Percentiles rank a stretch among this genome's conserved stretches.
phyloP scores from a whole-genome alignment of 495 filamentous ascomycete genomes.

The Penicillium taxi region DNA sequence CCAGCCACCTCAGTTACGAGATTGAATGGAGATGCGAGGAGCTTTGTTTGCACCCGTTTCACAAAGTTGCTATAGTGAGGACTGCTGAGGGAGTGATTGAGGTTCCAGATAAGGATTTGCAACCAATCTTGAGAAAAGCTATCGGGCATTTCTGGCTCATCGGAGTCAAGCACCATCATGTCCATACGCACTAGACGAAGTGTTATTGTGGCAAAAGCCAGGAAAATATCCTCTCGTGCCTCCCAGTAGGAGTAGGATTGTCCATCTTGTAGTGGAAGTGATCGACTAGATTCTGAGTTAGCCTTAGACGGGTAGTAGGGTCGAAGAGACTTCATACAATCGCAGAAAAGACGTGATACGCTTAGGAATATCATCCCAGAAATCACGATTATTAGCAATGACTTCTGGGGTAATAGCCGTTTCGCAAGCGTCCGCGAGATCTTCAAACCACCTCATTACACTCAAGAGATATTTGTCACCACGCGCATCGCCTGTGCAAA shows the following conservation, averaged over 20 bases:
- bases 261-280: conserved; percentile 25
- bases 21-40: too few species aligned
- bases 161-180: conserved; percentile 15
- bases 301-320: conserved; percentile 2
- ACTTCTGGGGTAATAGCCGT: conserved; percentile 23
- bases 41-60: too few species aligned
- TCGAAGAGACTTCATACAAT: neutral
- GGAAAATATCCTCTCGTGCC: conserved; percentile 34
- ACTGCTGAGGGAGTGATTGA: too few species aligned
- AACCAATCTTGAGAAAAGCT: conserved; percentile 26
- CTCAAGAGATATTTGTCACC: conserved; percentile 20
- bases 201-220: conserved; percentile 27
- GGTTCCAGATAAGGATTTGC: conserved; percentile 21
- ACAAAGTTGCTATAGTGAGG: too few species aligned
- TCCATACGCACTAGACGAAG: conserved; percentile 33
- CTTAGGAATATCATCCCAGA: conserved; percentile 52
- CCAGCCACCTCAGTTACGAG: too few species aligned
- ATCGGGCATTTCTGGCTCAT: conserved; percentile 23
- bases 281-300: conserved; percentile 16
- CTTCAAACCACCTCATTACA: too few species aligned
- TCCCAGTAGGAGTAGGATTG: too few species aligned
- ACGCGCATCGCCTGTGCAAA: conserved; percentile 19
- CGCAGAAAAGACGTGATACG: too few species aligned
- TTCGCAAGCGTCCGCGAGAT: too few species aligned
- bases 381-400: conserved; percentile 33